Conservation (phyloP, 768 basidiomycete genomes). For the Hydnomerulius pinastri region DNA sequence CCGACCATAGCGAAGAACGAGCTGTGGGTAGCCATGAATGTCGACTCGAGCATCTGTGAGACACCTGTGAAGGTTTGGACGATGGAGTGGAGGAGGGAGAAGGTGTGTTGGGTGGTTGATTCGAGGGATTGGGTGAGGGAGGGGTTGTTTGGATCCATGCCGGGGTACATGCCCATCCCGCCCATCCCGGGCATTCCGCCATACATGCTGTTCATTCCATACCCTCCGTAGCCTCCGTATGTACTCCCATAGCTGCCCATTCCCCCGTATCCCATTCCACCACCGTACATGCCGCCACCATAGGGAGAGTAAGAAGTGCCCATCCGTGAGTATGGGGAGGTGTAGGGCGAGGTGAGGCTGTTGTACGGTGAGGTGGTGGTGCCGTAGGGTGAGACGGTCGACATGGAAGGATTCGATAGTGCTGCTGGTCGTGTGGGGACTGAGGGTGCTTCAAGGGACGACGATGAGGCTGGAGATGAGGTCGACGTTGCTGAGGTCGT, state of each 20-base stretch:
- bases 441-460: slow-evolving; percentile 39
- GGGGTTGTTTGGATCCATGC: slow-evolving; percentile 52
- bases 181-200: slow-evolving; percentile 41
- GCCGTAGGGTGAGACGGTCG: slow-evolving; percentile 35
- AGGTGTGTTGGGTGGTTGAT: slow-evolving; percentile 87
- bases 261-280: slow-evolving; percentile 40
- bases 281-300: slow-evolving; percentile 34
- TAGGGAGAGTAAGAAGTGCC: slow-evolving; percentile 39
- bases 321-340: slow-evolving; percentile 42
- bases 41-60: slow-evolving; percentile 96
- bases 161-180: slow-evolving; percentile 40
- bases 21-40: slow-evolving; percentile 96
- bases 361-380: slow-evolving; percentile 43
- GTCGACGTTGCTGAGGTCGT: slow-evolving; percentile 21
- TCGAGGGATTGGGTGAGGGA: slow-evolving; percentile 88
- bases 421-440: slow-evolving; percentile 67
- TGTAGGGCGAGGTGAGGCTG: slow-evolving; percentile 52
- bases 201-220: slow-evolving; percentile 54
- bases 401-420: slow-evolving; percentile 41
- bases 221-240: slow-evolving; percentile 42
- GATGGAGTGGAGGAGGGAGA: slow-evolving; percentile 89
- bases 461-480: slow-evolving; percentile 17
- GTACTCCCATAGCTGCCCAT: slow-evolving; percentile 40
- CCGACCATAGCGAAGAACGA: slow-evolving; percentile 97
- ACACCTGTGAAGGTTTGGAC: slow-evolving; percentile 95